Conservation (phyloP, 495 filamentous ascomycete species). For the Penicillium turbatum region DNA sequence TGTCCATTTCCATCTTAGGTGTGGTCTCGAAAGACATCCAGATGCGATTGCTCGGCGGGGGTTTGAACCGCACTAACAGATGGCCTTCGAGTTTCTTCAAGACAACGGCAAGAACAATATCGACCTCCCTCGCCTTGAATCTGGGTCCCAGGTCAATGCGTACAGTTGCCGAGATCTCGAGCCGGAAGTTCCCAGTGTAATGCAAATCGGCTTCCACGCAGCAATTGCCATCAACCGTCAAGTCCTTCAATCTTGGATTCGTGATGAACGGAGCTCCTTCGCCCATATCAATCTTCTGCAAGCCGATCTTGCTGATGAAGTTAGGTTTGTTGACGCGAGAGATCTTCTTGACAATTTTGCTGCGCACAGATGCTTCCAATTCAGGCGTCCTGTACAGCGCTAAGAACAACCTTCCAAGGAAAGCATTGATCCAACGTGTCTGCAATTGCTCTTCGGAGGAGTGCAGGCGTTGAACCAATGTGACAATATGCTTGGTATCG, state of each 20-base stretch:
- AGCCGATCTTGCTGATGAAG: slow-evolving; percentile 74
- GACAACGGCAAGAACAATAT: slow-evolving; percentile 80
- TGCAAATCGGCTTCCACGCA: slow-evolving; percentile 79
- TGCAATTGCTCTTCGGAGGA: slow-evolving; percentile 89
- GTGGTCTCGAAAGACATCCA: slow-evolving; percentile 92
- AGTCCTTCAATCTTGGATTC: slow-evolving; percentile 81
- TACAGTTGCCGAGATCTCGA: slow-evolving; percentile 86
- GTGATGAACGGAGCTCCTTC: slow-evolving; percentile 84
- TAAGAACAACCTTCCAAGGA: slow-evolving; percentile 83
- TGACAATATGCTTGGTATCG: slow-evolving; percentile 77
- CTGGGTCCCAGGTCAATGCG: slow-evolving; percentile 83
- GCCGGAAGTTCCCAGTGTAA: slow-evolving; percentile 81
- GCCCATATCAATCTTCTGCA: slow-evolving; percentile 81
- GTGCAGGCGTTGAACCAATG: slow-evolving; percentile 81
- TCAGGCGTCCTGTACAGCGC: slow-evolving; percentile 79
- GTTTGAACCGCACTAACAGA: slow-evolving; percentile 79
- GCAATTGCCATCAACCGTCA: slow-evolving; percentile 87
- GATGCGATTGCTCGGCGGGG: slow-evolving; percentile 87
- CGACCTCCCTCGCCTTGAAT: slow-evolving; percentile 87
- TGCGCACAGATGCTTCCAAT: slow-evolving; percentile 69
- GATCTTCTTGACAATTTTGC: slow-evolving; percentile 95
- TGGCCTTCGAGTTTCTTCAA: slow-evolving; percentile 85
- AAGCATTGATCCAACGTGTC: slow-evolving; percentile 90
- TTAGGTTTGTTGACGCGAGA: slow-evolving; percentile 86
- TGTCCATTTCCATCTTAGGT: slow-evolving; percentile 86